These are phyloP conservation scores for Blastosporella zonata DNA, from an alignment of 1,284 basidiomycete genomes.

Conservation along the genomic window DNA sequence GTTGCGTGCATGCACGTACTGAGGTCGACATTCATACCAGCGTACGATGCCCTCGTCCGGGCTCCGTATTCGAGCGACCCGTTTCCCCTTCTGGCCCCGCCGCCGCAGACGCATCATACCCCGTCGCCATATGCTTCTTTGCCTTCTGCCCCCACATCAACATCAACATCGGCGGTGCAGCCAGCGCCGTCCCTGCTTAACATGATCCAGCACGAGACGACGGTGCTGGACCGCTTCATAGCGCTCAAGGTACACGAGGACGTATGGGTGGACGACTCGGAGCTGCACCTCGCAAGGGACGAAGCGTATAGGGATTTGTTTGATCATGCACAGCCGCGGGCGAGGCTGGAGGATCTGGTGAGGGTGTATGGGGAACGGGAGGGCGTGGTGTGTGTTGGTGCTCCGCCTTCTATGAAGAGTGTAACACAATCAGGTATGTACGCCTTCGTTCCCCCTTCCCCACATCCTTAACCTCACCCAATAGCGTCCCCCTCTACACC, in stretches of 20 bases:
- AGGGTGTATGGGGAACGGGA: background rate
- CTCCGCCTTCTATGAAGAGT: background rate
- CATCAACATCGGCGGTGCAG: background rate
- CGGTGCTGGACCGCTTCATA: constrained; percentile 73
- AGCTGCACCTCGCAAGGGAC: constrained; percentile 54
- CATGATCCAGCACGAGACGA: constrained; percentile 60
- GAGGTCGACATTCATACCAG: constrained; percentile 65
- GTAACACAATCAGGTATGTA: background rate
- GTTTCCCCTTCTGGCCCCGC: constrained; percentile 47
- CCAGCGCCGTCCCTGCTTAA: background rate
- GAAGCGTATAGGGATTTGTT: background rate
- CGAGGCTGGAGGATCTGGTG: background rate
- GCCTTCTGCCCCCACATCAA: background rate
- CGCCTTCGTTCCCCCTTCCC: background rate
- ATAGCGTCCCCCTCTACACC: too few relatives aligned
- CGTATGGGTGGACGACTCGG: constrained; percentile 65
- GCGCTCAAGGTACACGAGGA: constrained; percentile 75
- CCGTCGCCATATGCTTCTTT: constrained; percentile 21
- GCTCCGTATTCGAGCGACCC: constrained; percentile 72
- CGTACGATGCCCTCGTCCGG: constrained; percentile 60
- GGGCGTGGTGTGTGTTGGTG: background rate
- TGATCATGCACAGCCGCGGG: background rate
- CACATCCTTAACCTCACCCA: too few relatives aligned
- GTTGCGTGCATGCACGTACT: constrained; percentile 77
- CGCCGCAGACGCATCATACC: constrained; percentile 11